Evolutionary conservation across 768 basidiomycete species (phyloP).

Genomic region (Mycena capillaripes): DNA sequence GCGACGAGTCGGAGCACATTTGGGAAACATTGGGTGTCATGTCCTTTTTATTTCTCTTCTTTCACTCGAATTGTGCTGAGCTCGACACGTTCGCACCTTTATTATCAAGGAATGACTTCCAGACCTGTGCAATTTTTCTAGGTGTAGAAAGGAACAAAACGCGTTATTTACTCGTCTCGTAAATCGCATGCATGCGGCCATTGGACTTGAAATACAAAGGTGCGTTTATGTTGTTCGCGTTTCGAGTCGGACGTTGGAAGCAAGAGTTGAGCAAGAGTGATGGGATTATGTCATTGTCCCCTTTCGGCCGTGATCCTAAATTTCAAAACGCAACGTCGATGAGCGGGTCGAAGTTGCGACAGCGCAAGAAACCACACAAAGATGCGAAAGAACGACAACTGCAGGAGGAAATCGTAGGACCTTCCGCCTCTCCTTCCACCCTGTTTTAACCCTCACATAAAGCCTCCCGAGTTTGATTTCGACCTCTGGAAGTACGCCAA

Average conservation of each 20-base stretch:
- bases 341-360: slow-evolving; percentile 26
- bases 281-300: neutral
- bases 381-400: neutral
- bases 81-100: slow-evolving; percentile 60
- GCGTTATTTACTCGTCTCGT: slow-evolving; percentile 17
- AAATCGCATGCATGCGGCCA: slow-evolving; percentile 28
- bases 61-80: neutral
- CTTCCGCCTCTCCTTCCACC: neutral
- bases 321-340: slow-evolving; percentile 18
- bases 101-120: slow-evolving; percentile 84
- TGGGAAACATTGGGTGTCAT: slow-evolving; percentile 85
- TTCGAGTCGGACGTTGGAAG: neutral
- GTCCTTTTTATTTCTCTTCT: slow-evolving; percentile 60
- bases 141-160: neutral
- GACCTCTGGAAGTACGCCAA: slow-evolving; percentile 25
- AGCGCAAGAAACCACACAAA: slow-evolving; percentile 33
- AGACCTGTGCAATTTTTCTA: slow-evolving; percentile 64
- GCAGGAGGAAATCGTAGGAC: neutral
- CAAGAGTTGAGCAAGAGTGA: neutral
- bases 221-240: neutral
- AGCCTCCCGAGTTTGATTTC: slow-evolving; percentile 27
- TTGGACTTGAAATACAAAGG: neutral
- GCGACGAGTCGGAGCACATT: slow-evolving; percentile 58
- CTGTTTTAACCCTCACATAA: neutral
- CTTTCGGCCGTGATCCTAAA: neutral